Evolutionary conservation across 140 eudicot genomes (phyloP).

Genomic region (Senecio squalidus): DNA sequence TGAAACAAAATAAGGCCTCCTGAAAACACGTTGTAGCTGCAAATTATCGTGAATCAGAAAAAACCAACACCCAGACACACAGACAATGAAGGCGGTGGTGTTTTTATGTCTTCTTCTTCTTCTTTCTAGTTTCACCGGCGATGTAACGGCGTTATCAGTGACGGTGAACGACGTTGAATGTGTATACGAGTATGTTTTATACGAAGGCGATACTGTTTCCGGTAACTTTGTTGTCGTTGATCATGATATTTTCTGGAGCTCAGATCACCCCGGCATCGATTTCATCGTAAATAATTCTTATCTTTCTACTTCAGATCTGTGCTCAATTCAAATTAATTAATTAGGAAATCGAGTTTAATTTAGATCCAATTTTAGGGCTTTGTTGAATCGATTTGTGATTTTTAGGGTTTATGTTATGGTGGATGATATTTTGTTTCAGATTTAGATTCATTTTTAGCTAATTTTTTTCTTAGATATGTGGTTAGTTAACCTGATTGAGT

Average conservation of each 20-base stretch:
- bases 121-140: conserved; percentile 26
- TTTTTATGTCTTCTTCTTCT: conserved; percentile 29
- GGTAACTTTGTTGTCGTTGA: conserved; percentile 83
- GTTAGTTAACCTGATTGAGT: too few species aligned
- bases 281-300: conserved; percentile 33
- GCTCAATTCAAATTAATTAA: background rate
- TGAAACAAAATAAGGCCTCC: too few species aligned
- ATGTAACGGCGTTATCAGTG: conserved; percentile 47
- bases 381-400: background rate
- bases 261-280: conserved; percentile 80
- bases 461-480: too few species aligned
- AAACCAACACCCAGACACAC: too few species aligned
- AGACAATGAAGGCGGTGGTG: conserved; percentile 26
- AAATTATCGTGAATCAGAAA: too few species aligned
- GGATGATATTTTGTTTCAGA: too few species aligned
- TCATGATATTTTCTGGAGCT: conserved; percentile 74
- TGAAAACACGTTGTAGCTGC: too few species aligned
- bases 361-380: conserved; percentile 6
- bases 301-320: background rate
- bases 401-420: conserved; percentile 7
- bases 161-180: conserved; percentile 71
- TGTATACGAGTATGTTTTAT: conserved; percentile 74
- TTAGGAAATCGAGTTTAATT: conserved; percentile 1
- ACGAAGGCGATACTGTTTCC: conserved; percentile 67
- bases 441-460: too few species aligned